Base-by-base conservation (phyloP, 176 grass and related monocot species). In the Rhipidocladum racemiflorum region DNA sequence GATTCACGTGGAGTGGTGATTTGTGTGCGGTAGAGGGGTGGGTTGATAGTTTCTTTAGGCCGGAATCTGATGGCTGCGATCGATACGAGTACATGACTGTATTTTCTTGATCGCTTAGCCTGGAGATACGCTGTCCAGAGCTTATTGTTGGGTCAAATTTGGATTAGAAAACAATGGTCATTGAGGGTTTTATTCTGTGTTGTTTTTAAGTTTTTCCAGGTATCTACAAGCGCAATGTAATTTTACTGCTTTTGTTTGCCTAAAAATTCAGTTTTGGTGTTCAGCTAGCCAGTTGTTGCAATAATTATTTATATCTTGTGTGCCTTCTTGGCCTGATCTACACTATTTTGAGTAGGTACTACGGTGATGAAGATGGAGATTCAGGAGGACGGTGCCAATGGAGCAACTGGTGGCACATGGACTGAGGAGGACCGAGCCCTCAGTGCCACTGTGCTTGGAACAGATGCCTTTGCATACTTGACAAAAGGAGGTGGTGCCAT, bases 391-490 rank as follows among this genome's bases (percentile, higher is more conserved):
- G 71, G 76, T 29, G 80, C 55, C 62, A 54, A 77, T 25, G 64
- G 74, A 55, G 50, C 72, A 83, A 60, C 65, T 72, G 84, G 49
- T 39, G 84, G 65, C 20, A 77, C 72, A 32, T 99, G 96, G 92
- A 91, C 84, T n/a, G 92, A 90, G 48, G 92, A 90, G 70, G 92
- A 95, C 82, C 56, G 75, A 65, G 82, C 79, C 51, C 84, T 92
- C 35, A 86, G 87, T 2, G 65, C 86, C 21, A 86, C 85, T 11
- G 87, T 95, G 40, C 90, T 98, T 14, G 96, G 96, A 5, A 61
- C 60, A 13, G 96, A 95, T 38, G 96, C 96, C 24, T 93, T 98
- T 84, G 75, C 88, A 13, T 98, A 98, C 78, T 76, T 98, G 56
- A 88, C 89, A 1, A 91, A 91, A 66, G 90, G 53, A 34, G 88